A percentile compares a stretch with the other conserved stretches of the same genome.
Conservation (phyloP, 2,329 filamentous ascomycete species). For the Penicillium sp. region DNA sequence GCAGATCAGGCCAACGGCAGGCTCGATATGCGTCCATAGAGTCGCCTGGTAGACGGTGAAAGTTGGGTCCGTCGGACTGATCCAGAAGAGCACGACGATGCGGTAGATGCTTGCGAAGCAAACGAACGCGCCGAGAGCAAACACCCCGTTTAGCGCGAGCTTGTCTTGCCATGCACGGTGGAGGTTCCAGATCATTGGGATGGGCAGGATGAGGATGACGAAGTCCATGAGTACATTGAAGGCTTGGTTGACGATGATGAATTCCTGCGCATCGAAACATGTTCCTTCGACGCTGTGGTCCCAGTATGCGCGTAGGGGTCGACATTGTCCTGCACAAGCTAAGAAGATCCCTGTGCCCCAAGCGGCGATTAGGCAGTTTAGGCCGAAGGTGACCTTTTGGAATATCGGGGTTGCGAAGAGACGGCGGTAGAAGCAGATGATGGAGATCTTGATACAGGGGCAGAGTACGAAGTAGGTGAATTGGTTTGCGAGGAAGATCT, state of each 20-base stretch:
- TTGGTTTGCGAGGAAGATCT: constrained; percentile 39
- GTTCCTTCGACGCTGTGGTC: constrained; percentile 27
- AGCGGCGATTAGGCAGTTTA: constrained; percentile 31
- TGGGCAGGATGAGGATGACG: constrained; percentile 31
- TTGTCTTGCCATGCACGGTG: constrained; percentile 38
- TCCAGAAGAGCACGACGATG: constrained; percentile 38
- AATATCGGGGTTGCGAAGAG: constrained; percentile 34
- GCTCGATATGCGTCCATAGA: constrained; percentile 40
- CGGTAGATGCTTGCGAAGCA: constrained; percentile 40
- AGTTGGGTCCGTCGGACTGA: constrained; percentile 29
- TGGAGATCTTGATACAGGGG: constrained; percentile 35
- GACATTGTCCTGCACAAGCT: constrained; percentile 35
- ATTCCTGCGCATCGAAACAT: constrained; percentile 30
- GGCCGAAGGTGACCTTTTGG: constrained; percentile 25
- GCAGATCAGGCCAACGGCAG: constrained; percentile 36
- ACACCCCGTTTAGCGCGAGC: constrained; percentile 35
- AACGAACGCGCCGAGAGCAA: constrained; percentile 35
- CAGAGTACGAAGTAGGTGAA: constrained; percentile 38
- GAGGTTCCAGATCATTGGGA: constrained; percentile 39
- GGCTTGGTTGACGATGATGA: constrained; percentile 37
- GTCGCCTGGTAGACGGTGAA: constrained; percentile 38
- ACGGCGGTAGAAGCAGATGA: constrained; percentile 39
- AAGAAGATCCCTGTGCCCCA: constrained; percentile 35
- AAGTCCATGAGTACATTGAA: constrained; percentile 39
- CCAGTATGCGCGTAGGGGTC: constrained; percentile 34